A percentile compares a stretch with the other conserved stretches of the same genome.
Conservation (phyloP, 2,329 filamentous ascomycete species). For the Microsporum canis region DNA sequence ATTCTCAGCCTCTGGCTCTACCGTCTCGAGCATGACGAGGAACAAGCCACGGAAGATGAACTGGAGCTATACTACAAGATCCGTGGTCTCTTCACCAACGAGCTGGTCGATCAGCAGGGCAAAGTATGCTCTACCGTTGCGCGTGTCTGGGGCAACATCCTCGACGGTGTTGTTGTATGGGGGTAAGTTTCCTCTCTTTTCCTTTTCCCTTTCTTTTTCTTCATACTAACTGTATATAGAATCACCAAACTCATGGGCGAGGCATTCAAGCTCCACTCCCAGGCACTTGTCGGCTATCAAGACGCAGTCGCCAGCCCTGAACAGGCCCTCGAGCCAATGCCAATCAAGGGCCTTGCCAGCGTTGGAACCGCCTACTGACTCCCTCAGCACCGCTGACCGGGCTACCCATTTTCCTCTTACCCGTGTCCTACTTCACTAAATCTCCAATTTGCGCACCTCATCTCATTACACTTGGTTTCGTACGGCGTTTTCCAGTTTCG, state of each 20-base stretch:
- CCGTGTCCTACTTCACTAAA: neutral
- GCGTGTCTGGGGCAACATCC: conserved; percentile 91
- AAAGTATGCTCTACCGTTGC: conserved; percentile 94
- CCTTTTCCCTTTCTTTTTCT: neutral
- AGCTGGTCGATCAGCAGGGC: conserved; percentile 69
- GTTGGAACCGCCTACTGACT: conserved; percentile 33
- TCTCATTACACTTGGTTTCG: neutral
- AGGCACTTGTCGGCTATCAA: conserved; percentile 88
- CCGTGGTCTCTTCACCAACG: conserved; percentile 73
- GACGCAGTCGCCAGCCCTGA: conserved; percentile 39
- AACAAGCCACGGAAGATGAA: conserved; percentile 43
- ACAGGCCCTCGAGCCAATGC: conserved; percentile 33
- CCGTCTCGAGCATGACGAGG: conserved; percentile 97
- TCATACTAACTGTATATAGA: conserved; percentile 36
- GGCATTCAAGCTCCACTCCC: conserved; percentile 91
- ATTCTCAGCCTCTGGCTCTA: conserved; percentile 97
- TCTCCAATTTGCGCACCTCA: neutral
- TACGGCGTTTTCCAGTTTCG: conserved; percentile 13
- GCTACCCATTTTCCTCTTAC: neutral
- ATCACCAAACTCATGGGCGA: conserved; percentile 81
- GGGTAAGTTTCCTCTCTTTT: conserved; percentile 61
- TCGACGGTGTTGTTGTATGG: conserved; percentile 98
- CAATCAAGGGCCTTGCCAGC: conserved; percentile 34
- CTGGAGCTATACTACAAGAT: conserved; percentile 52
- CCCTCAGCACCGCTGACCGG: neutral